Base-by-base conservation (phyloP, 2,329 filamentous ascomycete genomes). In the Fonsecaea pugnacius region DNA sequence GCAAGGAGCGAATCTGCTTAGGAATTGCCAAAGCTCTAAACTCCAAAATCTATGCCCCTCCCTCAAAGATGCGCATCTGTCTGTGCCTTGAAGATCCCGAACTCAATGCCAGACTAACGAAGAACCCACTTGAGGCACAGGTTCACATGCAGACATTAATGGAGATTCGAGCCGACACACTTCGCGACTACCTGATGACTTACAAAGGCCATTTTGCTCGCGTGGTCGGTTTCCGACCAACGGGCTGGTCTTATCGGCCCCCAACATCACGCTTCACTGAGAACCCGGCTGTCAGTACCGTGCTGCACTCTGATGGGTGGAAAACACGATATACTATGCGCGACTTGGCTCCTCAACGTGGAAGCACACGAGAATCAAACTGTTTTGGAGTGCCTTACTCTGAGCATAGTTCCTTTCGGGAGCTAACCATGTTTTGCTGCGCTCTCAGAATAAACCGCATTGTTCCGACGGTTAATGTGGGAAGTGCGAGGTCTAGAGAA, bases 131-230 rank as follows among this genome's bases (percentile, higher is more conserved):
- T 24, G 91, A 91, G 71, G 95, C 95, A 0, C 94, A 98, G 76
- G 92, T 99, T 0, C 95, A 99, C 78, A 97, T 99, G 93, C 96
- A 96, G 71, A 92, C 91, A 72, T 83, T 99, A 9, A 95, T 95
- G 83, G 94, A 98, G 76, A 92, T 99, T 70, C 89, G 92, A 30
- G 88, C 92, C 36, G 93, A 97, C 70, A 96, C 94, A 0, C 70
- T 99, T 1, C 88, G 91, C 69, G 93, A 96, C 66, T 99, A 99
- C 72, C 85, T 98, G 5, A 86, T 89, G 71, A 83, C 85, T 38
- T 91, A 92, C 79, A 90, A 89, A 67, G 89, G 90, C 6, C 88
- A 91, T 70, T 99, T 98, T 75, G 87, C 87, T 14, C 89, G 91
- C 58, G 87, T 96, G 52, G 90, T 98, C 18, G 95, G 93, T 4